Evolutionary conservation across 192 early-diverging fungal species (phyloP).

Genomic region (Mycoemilia scoparia): DNA sequence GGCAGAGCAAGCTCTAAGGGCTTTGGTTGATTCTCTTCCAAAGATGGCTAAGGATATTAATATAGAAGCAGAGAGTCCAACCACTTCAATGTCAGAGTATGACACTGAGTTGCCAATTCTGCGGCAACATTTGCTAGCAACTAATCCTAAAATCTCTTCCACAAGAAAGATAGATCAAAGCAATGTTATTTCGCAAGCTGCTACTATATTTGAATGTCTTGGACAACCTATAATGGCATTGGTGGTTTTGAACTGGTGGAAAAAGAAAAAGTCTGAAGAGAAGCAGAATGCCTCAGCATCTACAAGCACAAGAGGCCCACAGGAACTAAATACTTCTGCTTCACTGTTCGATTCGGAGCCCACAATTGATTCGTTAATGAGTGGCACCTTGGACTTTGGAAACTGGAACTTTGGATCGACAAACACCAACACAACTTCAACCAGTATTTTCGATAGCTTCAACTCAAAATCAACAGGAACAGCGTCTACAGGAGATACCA

Average conservation of each 20-base stretch:
- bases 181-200: slow-evolving; percentile 25
- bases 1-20: slow-evolving; percentile 19
- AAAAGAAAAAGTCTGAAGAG: too few relatives aligned
- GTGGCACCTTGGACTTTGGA: too few relatives aligned
- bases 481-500: too few relatives aligned
- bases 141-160: slow-evolving; percentile 20
- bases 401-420: too few relatives aligned
- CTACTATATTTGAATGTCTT: slow-evolving; percentile 29
- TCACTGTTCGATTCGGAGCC: too few relatives aligned
- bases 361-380: too few relatives aligned
- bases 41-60: slow-evolving; percentile 14
- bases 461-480: too few relatives aligned
- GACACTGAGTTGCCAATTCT: slow-evolving; percentile 27
- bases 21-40: slow-evolving; percentile 15
- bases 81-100: slow-evolving; percentile 16
- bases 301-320: too few relatives aligned
- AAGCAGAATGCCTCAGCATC: too few relatives aligned
- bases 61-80: slow-evolving; percentile 9
- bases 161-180: slow-evolving; percentile 18
- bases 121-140: slow-evolving; percentile 20
- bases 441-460: too few relatives aligned
- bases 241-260: slow-evolving; percentile 30
- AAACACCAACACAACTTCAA: too few relatives aligned
- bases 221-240: slow-evolving; percentile 27
- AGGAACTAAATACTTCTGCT: too few relatives aligned